Percentiles rank a stretch among this genome's conserved stretches.
These are phyloP conservation scores for Leptomonas pyrrhocoris DNA, from an alignment of 208 protist genomes.

Conservation along the genomic window DNA sequence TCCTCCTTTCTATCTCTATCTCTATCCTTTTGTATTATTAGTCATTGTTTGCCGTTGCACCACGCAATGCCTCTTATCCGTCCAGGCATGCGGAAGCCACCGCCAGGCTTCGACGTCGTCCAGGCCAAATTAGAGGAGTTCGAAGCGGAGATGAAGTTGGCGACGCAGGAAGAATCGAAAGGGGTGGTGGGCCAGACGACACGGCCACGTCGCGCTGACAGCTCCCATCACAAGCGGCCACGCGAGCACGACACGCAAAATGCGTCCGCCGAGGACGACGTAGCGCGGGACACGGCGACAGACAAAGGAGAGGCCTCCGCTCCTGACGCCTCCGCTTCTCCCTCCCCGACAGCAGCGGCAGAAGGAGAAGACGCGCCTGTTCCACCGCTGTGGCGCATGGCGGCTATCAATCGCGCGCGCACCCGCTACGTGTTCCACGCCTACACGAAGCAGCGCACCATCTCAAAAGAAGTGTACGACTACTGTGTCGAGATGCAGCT, in stretches of 20 bases:
- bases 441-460: conserved; percentile 47
- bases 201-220: conserved; percentile 5
- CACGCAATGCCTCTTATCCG: conserved; percentile 71
- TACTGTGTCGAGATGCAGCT: conserved; percentile 90
- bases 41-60: no score
- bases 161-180: conserved; percentile 65
- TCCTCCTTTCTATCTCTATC: no score
- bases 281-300: background rate
- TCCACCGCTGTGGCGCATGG: conserved; percentile 81
- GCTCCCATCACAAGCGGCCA: conserved; percentile 5
- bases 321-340: conserved; percentile 2
- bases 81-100: conserved; percentile 83
- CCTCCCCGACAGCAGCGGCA: background rate
- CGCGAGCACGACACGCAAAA: conserved; percentile 9
- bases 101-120: conserved; percentile 76
- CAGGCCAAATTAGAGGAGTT: conserved; percentile 66
- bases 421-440: conserved; percentile 84
- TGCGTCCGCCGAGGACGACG: background rate
- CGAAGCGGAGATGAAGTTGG: conserved; percentile 73
- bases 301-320: background rate
- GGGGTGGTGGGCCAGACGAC: conserved; percentile 56
- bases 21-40: no score
- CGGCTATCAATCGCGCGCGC: conserved; percentile 78
- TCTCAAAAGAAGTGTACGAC: conserved; percentile 73
- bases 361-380: conserved; percentile 15